Conservation (phyloP, 371 early-diverging fungal species). For the Smittium culicis region DNA sequence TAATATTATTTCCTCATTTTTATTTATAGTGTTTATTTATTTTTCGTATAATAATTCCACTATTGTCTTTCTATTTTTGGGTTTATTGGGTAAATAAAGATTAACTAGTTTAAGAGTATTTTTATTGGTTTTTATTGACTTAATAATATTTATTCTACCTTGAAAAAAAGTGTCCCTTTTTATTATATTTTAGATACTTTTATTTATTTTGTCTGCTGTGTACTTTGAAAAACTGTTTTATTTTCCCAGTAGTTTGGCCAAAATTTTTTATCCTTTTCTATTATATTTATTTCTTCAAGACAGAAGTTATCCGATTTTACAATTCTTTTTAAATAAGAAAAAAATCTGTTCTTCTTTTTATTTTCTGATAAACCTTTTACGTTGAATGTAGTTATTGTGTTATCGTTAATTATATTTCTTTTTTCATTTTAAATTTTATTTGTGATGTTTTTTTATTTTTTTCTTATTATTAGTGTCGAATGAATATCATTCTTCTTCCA, state of each 20-base stretch:
- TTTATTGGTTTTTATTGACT: background rate
- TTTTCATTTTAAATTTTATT: background rate
- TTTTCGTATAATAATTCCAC: slow-evolving; percentile 3
- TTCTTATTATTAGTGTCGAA: no score
- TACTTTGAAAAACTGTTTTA: no score
- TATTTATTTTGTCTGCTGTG: no score
- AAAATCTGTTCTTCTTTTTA: background rate
- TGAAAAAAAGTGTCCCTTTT: background rate
- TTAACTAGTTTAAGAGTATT: background rate
- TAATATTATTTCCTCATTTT: slow-evolving; percentile 3
- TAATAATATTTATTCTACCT: slow-evolving; percentile 6
- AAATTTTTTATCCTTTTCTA: background rate
- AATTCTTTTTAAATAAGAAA: background rate
- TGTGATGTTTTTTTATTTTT: background rate
- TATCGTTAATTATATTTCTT: background rate
- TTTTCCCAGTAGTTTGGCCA: background rate
- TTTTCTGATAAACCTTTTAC: slow-evolving; percentile 1
- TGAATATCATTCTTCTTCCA: no score
- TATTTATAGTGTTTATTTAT: background rate
- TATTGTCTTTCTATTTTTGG: background rate
- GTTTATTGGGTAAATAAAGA: background rate
- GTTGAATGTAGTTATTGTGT: background rate
- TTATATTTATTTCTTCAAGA: slow-evolving; percentile 4
- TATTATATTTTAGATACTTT: background rate
- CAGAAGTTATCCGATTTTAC: background rate